These are phyloP conservation scores for Exophiala sp. DNA, from an alignment of 2,329 filamentous ascomycete genomes.

Conservation along the genomic window DNA sequence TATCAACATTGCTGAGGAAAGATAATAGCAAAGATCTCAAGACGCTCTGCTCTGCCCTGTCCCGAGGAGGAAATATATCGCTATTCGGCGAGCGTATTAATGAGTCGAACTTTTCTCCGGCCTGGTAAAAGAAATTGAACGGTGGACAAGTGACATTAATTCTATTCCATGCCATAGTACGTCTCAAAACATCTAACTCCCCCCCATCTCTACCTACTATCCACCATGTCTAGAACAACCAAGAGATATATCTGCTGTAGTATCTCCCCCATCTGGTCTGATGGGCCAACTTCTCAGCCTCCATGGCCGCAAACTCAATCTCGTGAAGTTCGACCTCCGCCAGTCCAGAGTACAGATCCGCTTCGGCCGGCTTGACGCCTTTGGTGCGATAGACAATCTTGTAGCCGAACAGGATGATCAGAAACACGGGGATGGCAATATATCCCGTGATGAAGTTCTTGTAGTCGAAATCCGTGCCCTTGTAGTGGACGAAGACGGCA, in stretches of 20 bases:
- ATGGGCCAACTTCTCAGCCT: background rate
- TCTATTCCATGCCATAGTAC: too few relatives aligned
- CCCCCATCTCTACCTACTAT: background rate
- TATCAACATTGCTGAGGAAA: too few relatives aligned
- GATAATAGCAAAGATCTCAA: too few relatives aligned
- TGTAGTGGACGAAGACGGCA: constrained; percentile 56
- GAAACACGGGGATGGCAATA: constrained; percentile 2
- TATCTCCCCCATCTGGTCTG: background rate
- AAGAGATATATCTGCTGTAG: background rate
- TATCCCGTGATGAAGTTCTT: constrained; percentile 66
- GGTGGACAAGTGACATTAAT: too few relatives aligned
- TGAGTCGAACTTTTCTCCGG: too few relatives aligned
- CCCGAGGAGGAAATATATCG: too few relatives aligned
- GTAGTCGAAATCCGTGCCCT: constrained; percentile 56
- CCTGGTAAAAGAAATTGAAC: too few relatives aligned
- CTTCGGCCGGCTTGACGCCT: background rate
- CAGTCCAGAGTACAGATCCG: background rate
- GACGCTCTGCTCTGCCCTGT: too few relatives aligned
- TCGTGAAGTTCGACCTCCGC: background rate
- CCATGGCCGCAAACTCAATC: background rate
- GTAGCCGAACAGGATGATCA: background rate
- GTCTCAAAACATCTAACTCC: too few relatives aligned
- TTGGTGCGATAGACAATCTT: background rate
- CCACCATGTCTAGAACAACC: background rate
- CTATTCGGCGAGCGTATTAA: too few relatives aligned